These are phyloP conservation scores for Eutrema yunnanense DNA, from an alignment of 345 rosid species.

Conservation along the genomic window DNA sequence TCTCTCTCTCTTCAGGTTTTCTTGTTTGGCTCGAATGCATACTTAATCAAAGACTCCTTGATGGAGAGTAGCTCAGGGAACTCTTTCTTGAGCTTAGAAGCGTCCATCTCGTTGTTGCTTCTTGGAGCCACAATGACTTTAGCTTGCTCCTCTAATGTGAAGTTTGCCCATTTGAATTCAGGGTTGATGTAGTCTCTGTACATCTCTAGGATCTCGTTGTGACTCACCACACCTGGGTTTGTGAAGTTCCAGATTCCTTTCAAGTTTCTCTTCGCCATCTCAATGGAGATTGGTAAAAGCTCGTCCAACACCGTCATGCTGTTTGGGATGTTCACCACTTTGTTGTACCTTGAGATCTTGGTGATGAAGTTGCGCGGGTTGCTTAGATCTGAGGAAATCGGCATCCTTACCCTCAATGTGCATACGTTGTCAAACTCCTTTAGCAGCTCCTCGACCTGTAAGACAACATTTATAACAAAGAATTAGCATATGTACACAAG, in stretches of 20 bases:
- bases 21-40: conserved; percentile 57
- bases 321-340: conserved; percentile 78
- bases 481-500: neutral
- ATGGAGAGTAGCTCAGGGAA: conserved; percentile 63
- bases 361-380: conserved; percentile 74
- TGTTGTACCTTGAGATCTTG: conserved; percentile 60
- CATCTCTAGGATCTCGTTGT: conserved; percentile 74
- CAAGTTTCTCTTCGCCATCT: conserved; percentile 72
- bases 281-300: conserved; percentile 65
- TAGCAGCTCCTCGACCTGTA: conserved; percentile 66
- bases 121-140: conserved; percentile 68
- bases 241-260: conserved; percentile 81
- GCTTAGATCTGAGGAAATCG: conserved; percentile 68
- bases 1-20: conserved; percentile 16
- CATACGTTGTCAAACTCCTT: conserved; percentile 68
- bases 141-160: conserved; percentile 62
- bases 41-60: conserved; percentile 61
- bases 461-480: conserved; percentile 2
- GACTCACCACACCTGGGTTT: conserved; percentile 72
- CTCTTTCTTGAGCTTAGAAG: conserved; percentile 61
- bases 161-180: conserved; percentile 52
- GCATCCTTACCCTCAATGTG: conserved; percentile 68
- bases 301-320: conserved; percentile 77
- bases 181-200: conserved; percentile 65
- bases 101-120: conserved; percentile 80